Conservation (phyloP, 108 stramenopile genomes). For the Stephanodiscus triporus region DNA sequence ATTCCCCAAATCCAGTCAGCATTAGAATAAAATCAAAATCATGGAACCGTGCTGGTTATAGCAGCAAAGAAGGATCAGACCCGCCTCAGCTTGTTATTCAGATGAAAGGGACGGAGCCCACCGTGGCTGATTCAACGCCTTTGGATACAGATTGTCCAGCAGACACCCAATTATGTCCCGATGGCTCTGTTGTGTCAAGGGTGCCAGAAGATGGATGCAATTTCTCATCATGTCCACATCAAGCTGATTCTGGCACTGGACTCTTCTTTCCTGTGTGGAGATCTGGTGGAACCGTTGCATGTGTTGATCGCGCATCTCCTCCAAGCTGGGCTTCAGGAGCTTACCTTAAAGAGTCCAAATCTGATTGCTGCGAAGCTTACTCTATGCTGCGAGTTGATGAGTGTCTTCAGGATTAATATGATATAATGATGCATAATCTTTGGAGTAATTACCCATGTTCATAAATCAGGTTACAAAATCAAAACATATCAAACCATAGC, state of each 20-base stretch:
- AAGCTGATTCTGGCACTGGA: not conserved
- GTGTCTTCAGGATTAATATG: conserved; percentile 29
- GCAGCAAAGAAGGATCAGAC: conserved; percentile 36
- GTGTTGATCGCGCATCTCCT: conserved; percentile 17
- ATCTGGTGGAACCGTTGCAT: conserved; percentile 17
- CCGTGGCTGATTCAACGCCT: conserved; percentile 1
- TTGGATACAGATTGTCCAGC: not conserved
- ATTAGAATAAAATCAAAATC: conserved; percentile 20
- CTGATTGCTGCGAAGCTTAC: conserved; percentile 42
- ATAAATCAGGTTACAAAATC: too few species aligned
- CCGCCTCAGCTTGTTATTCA: conserved; percentile 34
- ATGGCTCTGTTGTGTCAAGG: conserved; percentile 23
- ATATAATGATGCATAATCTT: too few species aligned
- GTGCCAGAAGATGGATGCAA: conserved; percentile 13
- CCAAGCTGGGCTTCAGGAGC: conserved; percentile 49
- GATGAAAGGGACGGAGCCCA: conserved; percentile 2
- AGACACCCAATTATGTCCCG: conserved; percentile 21
- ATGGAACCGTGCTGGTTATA: conserved; percentile 33
- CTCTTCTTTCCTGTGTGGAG: conserved; percentile 46
- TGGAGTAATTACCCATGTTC: too few species aligned
- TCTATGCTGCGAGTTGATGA: conserved; percentile 29
- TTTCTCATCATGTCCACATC: conserved; percentile 21
- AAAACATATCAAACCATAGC: too few species aligned
- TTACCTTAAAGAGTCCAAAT: conserved; percentile 43
- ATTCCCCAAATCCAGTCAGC: conserved; percentile 17